Evolutionary conservation across 306 rosid species (phyloP), one percentile per base, ranked within the genome.

Genomic region (Acacia confusa): DNA sequence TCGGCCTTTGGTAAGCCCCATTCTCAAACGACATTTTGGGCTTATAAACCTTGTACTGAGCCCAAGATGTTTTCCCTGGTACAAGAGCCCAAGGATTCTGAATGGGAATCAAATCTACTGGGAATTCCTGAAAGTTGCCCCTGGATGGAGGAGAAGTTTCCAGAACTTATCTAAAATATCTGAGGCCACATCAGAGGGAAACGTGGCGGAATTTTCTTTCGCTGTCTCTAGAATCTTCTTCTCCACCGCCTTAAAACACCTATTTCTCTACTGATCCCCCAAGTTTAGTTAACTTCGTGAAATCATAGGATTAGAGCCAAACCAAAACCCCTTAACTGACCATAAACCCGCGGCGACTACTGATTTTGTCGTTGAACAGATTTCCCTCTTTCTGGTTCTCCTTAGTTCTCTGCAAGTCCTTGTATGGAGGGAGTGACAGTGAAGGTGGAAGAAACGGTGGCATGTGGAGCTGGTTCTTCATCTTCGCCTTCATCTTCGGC

Each of bases 161-260:
- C 22, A 80, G 93, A 92, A 81, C 30, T n/a, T 82, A 0, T 11
- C 12, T 50, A 63, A 85, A 84, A 78, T 81, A 84, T 83, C 82
- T 55, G 2, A 4, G 3, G 57, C n/a, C 85, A 27, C 36, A 34
- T 11, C 0, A 32, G 15, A 38, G n/a, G 27, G 87, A 72, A 86
- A 87, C 34, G 1, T 77, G 88, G 83, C 82, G 58, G 85, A 87
- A 84, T 81, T 81, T 1, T 9, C 13, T 24, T 19, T 28, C 9
- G 25, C 30, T 1, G 43, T 74, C 87, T 92, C 95, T 79, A 84
- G 97, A 92, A 89, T 81, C 78, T 88, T 89, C 89, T 28, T 3
- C n/a, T 73, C 74, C 78, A 55, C 72, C 70, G 50, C 87, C 82
- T 75, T 85, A 76, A 86, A 81, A 36, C n/a, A 4, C 36, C 19